These are phyloP conservation scores for Senecio squalidus DNA, from an alignment of 140 eudicot species.

Conservation along the genomic window DNA sequence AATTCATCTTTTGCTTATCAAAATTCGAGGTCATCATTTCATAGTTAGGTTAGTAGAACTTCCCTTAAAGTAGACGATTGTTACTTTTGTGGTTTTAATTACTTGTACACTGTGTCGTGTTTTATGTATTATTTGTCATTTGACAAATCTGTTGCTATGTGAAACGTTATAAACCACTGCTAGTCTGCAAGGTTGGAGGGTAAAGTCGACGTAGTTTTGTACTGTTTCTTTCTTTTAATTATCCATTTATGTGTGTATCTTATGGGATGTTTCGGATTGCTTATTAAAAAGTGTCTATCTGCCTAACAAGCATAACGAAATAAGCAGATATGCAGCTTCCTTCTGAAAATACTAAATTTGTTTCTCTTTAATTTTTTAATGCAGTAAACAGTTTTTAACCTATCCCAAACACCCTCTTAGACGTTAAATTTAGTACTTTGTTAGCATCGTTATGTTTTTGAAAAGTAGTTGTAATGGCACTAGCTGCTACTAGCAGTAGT, in stretches of 20 bases:
- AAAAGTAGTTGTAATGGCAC: neutral
- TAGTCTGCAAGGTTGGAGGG: neutral
- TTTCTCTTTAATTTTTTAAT: too few species aligned
- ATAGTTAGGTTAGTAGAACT: neutral
- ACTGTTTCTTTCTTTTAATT: too few species aligned
- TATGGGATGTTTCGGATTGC: too few species aligned
- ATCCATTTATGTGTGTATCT: too few species aligned
- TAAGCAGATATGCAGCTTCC: too few species aligned
- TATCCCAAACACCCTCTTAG: too few species aligned
- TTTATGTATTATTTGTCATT: neutral
- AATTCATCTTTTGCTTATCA: constrained; percentile 11
- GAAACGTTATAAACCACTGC: neutral
- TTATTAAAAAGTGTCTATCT: too few species aligned
- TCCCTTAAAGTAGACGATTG: neutral
- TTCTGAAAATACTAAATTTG: too few species aligned
- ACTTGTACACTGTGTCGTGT: constrained; percentile 8
- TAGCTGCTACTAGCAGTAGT: neutral
- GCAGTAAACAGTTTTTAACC: too few species aligned
- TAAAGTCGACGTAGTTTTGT: neutral
- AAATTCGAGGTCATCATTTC: constrained; percentile 22
- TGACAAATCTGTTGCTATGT: neutral
- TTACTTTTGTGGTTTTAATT: neutral
- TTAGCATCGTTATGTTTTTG: too few species aligned
- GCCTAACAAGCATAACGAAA: too few species aligned
- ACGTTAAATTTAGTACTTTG: too few species aligned